phyloP scores from a whole-genome alignment of 1,139 yeast genomes.

The Geotrichum europaeum region DNA sequence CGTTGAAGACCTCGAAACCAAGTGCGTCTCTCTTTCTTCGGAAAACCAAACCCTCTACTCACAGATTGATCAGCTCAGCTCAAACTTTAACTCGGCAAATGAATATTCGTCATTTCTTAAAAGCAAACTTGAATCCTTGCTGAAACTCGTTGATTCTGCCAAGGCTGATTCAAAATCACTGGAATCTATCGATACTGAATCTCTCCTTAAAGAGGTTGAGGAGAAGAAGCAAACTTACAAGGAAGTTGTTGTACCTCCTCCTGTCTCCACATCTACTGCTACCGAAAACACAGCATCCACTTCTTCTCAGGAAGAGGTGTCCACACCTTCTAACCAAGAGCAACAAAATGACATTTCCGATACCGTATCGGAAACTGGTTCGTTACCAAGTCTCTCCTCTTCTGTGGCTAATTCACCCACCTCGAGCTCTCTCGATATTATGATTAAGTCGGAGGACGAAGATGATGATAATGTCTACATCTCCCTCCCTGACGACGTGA shows the following conservation, averaged over 20 bases:
- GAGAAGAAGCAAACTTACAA: constrained; percentile 1
- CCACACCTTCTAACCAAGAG: not conserved
- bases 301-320: constrained; percentile 8
- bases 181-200: constrained; percentile 26
- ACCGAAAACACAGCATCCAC: constrained; percentile 1
- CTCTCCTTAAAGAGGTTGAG: constrained; percentile 1
- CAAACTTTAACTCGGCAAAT: constrained; percentile 19
- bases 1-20: constrained; percentile 72
- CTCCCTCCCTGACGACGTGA: constrained; percentile 11
- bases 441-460: constrained; percentile 15
- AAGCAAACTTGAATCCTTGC: constrained; percentile 28
- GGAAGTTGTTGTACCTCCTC: not conserved
- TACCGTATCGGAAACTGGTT: constrained; percentile 16
- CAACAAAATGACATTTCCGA: constrained; percentile 4
- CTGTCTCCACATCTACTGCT: not conserved
- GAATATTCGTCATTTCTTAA: constrained; percentile 26
- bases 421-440: constrained; percentile 13
- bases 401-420: constrained; percentile 28
- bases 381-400: constrained; percentile 28
- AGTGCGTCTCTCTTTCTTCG: constrained; percentile 29
- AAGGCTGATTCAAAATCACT: constrained; percentile 19
- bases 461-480: constrained; percentile 9
- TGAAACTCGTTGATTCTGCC: constrained; percentile 29
- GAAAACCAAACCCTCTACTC: constrained; percentile 29
- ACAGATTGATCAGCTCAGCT: constrained; percentile 25